Evolutionary conservation across 441 rosid species (phyloP).

Genomic region (Corymbia calophylla): DNA sequence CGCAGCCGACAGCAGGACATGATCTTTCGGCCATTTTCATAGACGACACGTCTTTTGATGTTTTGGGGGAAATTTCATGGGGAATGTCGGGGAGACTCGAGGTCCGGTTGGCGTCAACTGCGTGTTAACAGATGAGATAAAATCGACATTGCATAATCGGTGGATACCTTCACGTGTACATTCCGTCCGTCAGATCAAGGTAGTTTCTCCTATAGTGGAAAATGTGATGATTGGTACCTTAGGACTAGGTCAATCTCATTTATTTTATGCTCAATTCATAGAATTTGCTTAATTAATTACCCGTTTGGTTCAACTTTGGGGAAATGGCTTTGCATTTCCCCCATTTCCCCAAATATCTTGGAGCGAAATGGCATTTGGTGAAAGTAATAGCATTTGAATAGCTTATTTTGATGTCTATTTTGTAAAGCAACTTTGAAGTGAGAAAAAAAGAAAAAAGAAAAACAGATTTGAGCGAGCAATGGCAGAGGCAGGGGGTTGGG

Average conservation of each 20-base stretch:
- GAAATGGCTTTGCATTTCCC: no score
- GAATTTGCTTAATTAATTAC: background rate
- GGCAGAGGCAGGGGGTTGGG: no score
- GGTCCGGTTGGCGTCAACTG: background rate
- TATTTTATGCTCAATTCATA: background rate
- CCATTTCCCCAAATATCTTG: no score
- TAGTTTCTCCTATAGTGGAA: background rate
- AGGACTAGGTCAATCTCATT: background rate
- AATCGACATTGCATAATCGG: background rate
- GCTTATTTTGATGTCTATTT: no score
- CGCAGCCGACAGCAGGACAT: background rate
- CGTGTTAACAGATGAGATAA: background rate
- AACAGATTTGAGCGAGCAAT: no score
- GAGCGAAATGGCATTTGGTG: no score
- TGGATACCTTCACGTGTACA: background rate
- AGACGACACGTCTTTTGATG: background rate
- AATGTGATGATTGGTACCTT: background rate
- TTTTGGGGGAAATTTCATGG: background rate
- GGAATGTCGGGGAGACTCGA: background rate
- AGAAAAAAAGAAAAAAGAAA: no score
- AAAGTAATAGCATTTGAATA: no score
- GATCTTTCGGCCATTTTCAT: background rate
- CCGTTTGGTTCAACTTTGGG: no score
- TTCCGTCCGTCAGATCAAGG: accelerated
- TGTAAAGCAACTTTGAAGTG: no score